phyloP scores from a whole-genome alignment of 2,329 filamentous ascomycete species.

The Phaeosphaeria sp. region DNA sequence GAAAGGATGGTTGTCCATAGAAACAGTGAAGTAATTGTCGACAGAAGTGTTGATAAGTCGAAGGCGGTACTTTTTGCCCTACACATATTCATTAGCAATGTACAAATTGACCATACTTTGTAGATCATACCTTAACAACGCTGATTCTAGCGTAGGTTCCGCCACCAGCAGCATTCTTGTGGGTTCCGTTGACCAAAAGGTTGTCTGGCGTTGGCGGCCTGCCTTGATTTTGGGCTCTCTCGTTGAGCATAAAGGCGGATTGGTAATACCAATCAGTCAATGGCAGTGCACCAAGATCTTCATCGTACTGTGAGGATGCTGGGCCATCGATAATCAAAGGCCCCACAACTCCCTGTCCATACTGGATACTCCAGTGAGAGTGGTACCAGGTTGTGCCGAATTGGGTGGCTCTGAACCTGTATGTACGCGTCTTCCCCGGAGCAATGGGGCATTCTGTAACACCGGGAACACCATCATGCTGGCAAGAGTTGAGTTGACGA shows the following conservation, averaged over 20 bases:
- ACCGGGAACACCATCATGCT: conserved; percentile 64
- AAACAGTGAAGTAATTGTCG: conserved; percentile 41
- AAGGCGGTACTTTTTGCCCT: conserved; percentile 62
- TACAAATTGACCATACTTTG: not conserved
- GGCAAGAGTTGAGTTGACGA: conserved; percentile 44
- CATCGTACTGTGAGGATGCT: conserved; percentile 57
- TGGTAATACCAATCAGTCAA: conserved; percentile 69
- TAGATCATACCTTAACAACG: conserved; percentile 39
- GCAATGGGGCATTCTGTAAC: conserved; percentile 69
- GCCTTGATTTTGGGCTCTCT: conserved; percentile 35
- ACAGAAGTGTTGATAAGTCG: conserved; percentile 64
- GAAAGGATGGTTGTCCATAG: conserved; percentile 51
- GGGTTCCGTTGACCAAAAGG: conserved; percentile 63
- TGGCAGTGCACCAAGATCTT: conserved; percentile 66
- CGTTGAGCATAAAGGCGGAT: conserved; percentile 40
- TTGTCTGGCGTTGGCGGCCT: conserved; percentile 54
- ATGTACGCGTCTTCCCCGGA: conserved; percentile 63
- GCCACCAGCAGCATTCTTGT: conserved; percentile 52
- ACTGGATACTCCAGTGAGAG: conserved; percentile 52
- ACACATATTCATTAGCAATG: conserved; percentile 7
- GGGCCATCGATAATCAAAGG: conserved; percentile 52
- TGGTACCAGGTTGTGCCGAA: conserved; percentile 56
- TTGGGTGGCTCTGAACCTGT: conserved; percentile 63
- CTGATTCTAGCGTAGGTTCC: conserved; percentile 45
- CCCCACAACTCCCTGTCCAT: conserved; percentile 53